Percentiles rank a stretch among this genome's conserved stretches.
These are phyloP conservation scores for Penicillium sp. DNA, from an alignment of 2,329 filamentous ascomycete species.

Conservation along the genomic window DNA sequence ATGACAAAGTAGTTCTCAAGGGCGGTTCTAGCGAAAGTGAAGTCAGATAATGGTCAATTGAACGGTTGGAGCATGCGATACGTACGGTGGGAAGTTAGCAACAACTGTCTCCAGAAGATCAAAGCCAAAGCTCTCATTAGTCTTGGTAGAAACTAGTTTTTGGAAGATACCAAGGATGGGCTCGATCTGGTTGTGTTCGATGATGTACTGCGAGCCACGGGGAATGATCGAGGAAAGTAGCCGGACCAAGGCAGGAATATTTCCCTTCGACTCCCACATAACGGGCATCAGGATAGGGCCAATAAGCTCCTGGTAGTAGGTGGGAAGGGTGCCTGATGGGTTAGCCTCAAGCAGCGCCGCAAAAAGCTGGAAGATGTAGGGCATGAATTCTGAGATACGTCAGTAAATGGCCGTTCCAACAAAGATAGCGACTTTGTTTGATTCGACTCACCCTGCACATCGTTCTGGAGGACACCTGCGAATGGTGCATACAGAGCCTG, in stretches of 20 bases:
- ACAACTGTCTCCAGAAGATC: slow-evolving; percentile 84
- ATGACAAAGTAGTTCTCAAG: slow-evolving; percentile 75
- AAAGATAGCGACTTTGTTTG: neutral
- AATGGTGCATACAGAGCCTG: slow-evolving; percentile 80
- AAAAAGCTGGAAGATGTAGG: slow-evolving; percentile 94
- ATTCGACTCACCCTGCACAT: slow-evolving; percentile 66
- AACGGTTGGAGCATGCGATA: slow-evolving; percentile 14
- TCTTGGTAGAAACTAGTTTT: slow-evolving; percentile 75
- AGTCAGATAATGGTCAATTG: neutral
- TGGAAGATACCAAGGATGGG: slow-evolving; percentile 95
- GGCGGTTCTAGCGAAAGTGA: slow-evolving; percentile 47
- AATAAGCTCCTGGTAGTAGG: slow-evolving; percentile 77
- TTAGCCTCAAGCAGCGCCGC: slow-evolving; percentile 86
- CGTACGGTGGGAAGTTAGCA: slow-evolving; percentile 68
- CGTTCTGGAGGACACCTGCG: slow-evolving; percentile 72
- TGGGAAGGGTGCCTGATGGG: slow-evolving; percentile 71
- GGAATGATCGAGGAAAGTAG: slow-evolving; percentile 81
- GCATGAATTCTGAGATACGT: slow-evolving; percentile 71
- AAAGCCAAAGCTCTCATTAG: slow-evolving; percentile 81
- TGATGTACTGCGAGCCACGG: slow-evolving; percentile 69
- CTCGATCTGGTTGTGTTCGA: slow-evolving; percentile 77
- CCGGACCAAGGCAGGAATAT: slow-evolving; percentile 85
- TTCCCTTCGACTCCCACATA: slow-evolving; percentile 89
- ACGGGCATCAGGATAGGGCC: slow-evolving; percentile 73
- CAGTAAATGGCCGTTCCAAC: slow-evolving; percentile 29